A percentile compares a stretch with the other conserved stretches of the same genome.
phyloP scores from a whole-genome alignment of 805 yeast species.

The Myxozyma udenii region DNA sequence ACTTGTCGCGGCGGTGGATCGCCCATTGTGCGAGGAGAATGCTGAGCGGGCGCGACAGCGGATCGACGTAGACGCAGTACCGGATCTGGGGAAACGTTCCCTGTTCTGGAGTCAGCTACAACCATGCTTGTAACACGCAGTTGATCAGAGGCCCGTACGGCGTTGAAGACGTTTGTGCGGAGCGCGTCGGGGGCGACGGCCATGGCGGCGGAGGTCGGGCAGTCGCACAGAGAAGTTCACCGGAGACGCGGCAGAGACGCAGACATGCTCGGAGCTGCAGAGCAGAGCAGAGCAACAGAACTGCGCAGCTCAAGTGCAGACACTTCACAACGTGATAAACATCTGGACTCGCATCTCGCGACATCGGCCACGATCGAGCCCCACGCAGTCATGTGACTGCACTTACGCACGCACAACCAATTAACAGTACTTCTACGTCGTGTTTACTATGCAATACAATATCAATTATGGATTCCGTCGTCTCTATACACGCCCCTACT shows the following conservation, averaged over 20 bases:
- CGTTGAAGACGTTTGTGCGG: conserved; percentile 24
- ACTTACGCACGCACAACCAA: too few relatives aligned
- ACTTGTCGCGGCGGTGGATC: conserved; percentile 18
- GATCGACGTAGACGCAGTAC: conserved; percentile 27
- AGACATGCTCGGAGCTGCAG: background rate
- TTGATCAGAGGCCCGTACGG: conserved; percentile 11
- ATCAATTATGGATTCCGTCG: too few relatives aligned
- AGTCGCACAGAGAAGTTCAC: too few relatives aligned
- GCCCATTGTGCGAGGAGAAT: conserved; percentile 27
- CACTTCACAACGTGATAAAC: too few relatives aligned
- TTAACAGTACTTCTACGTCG: too few relatives aligned
- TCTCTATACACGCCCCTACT: too few relatives aligned
- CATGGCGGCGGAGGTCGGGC: conserved; percentile 4
- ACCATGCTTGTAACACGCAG: background rate
- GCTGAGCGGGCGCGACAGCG: conserved; percentile 24
- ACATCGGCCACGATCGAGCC: too few relatives aligned
- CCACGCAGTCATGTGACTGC: too few relatives aligned
- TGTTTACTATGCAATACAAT: too few relatives aligned
- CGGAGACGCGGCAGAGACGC: too few relatives aligned
- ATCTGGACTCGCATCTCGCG: too few relatives aligned
- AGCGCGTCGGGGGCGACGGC: conserved; percentile 19
- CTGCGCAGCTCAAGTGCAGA: too few relatives aligned
- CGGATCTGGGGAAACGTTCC: conserved; percentile 26
- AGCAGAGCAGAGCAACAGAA: background rate
- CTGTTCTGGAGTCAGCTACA: conserved; percentile 1